phyloP scores from a whole-genome alignment of 345 rosid species.

The Citrus inodora region DNA sequence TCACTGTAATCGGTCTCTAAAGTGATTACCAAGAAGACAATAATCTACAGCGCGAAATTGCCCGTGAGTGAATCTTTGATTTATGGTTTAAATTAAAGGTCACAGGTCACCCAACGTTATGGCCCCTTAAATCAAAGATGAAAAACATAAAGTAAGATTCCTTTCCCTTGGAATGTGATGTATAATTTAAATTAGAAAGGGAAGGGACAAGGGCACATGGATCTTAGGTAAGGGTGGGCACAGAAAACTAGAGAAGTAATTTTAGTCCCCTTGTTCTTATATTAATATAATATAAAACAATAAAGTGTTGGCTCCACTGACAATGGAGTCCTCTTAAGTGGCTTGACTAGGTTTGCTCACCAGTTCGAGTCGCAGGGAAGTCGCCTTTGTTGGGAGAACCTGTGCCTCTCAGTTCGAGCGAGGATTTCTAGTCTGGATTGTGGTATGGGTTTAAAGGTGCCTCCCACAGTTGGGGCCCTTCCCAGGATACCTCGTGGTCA shows the following conservation, averaged over 20 bases:
- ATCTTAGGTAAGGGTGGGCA: slow-evolving; percentile 29
- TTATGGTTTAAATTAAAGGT: slow-evolving; percentile 34
- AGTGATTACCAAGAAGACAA: slow-evolving; percentile 5
- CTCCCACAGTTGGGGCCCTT: too few species aligned
- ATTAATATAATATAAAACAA: too few species aligned
- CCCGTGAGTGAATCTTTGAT: background rate
- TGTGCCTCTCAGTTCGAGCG: too few species aligned
- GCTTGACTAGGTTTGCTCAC: too few species aligned
- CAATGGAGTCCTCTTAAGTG: too few species aligned
- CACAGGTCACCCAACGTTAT: slow-evolving; percentile 16
- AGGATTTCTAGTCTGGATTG: too few species aligned
- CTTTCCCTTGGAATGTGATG: slow-evolving; percentile 18
- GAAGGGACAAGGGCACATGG: slow-evolving; percentile 39
- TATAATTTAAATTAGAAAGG: background rate
- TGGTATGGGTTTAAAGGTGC: too few species aligned
- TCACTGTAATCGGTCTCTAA: background rate
- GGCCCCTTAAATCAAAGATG: background rate
- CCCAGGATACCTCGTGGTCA: too few species aligned
- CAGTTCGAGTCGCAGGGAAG: too few species aligned
- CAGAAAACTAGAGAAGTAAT: slow-evolving; percentile 33
- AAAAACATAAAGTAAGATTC: slow-evolving; percentile 34
- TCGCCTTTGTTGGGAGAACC: too few species aligned
- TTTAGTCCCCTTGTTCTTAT: background rate
- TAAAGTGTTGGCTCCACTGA: too few species aligned
- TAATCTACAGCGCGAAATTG: background rate